Percentiles rank a stretch among this genome's conserved stretches.
These are phyloP conservation scores for Aspergillus ruber DNA, from an alignment of 2,329 filamentous ascomycete genomes.

Conservation along the genomic window DNA sequence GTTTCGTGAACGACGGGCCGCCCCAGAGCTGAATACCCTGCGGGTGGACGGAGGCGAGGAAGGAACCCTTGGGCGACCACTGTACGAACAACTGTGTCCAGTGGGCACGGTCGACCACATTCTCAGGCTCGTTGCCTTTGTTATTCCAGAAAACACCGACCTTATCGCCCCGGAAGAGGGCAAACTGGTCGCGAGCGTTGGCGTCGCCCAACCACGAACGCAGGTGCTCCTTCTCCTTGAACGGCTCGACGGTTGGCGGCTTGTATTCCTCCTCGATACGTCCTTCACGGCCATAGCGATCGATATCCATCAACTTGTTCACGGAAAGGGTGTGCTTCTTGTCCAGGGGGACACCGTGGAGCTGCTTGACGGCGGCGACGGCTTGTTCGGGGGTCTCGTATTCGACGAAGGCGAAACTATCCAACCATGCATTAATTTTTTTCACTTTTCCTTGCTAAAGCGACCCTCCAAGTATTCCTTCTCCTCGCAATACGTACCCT, in stretches of 20 bases:
- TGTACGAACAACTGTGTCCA: slow-evolving; percentile 98
- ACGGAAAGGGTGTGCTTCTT: slow-evolving; percentile 93
- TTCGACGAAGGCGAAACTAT: slow-evolving; percentile 92
- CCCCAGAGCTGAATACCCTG: slow-evolving; percentile 98
- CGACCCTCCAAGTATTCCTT: neutral
- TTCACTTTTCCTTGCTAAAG: slow-evolving; percentile 2
- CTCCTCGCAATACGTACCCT: slow-evolving; percentile 53
- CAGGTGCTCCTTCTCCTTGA: slow-evolving; percentile 87
- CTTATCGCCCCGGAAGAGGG: slow-evolving; percentile 84
- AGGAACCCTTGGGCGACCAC: slow-evolving; percentile 95
- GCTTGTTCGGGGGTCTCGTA: slow-evolving; percentile 89
- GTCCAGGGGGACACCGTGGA: slow-evolving; percentile 82
- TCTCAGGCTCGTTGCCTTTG: slow-evolving; percentile 83
- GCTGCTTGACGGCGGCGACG: slow-evolving; percentile 76
- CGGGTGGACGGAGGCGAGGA: slow-evolving; percentile 85
- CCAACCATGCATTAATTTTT: slow-evolving; percentile 11
- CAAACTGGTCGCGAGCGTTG: slow-evolving; percentile 88
- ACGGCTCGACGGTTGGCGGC: slow-evolving; percentile 72
- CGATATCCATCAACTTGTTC: slow-evolving; percentile 97
- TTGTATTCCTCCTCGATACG: slow-evolving; percentile 87
- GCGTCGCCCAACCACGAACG: slow-evolving; percentile 87
- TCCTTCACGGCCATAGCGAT: slow-evolving; percentile 90
- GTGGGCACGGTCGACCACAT: slow-evolving; percentile 82
- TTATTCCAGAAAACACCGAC: slow-evolving; percentile 99
- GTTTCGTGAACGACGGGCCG: slow-evolving; percentile 78